Base-by-base conservation (phyloP, 208 protist species). In the Wallacemonas collosoma region DNA sequence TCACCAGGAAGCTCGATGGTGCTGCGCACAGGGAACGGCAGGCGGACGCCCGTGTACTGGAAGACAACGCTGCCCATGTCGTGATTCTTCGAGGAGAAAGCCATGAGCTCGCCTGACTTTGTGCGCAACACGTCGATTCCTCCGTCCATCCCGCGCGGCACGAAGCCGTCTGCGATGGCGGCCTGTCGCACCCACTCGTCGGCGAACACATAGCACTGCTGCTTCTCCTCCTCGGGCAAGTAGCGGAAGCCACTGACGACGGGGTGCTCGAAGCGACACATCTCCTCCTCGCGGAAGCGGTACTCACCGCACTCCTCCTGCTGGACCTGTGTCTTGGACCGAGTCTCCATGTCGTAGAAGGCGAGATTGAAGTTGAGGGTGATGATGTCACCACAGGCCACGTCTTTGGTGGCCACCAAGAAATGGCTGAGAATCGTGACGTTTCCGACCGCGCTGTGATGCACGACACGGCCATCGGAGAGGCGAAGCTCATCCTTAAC, bases 391-490 rank as follows among this genome's bases (percentile, higher is more conserved):
- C 81, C 88, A 36, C 11, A 63, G 38, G 15, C 17, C 44, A 93
- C 51, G 6, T 79, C 63, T 63, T 83, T 72, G 40, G 82, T 73
- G 26, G 90, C 86, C 44, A 93, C 83, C 62, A 95, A 71, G 56
- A 93, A 95, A 75, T 85, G 77, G 68, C 82, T 89, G 79, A 95
- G 87, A 66, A 95, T 80, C 43, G 86, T 86, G 48, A 80, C 90
- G 71, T 95, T 95, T 58, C 90, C 93, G 43, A 81, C 50, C 3
- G 75, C 68, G 39, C 69, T 71, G 68, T 93, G 85, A n/a, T 56
- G 75, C 1, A 92, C 66, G 11, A 68, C 74, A 44, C 73, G 68
- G 38, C 79, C 86, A 43, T 86, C 85, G 35, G 83, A 65, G 26
- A 95, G 80, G 8, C 87, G 50, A 12, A 95, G 78, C 17, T 65